phyloP scores from a whole-genome alignment of 306 rosid genomes.

The Glycine tomentella region DNA sequence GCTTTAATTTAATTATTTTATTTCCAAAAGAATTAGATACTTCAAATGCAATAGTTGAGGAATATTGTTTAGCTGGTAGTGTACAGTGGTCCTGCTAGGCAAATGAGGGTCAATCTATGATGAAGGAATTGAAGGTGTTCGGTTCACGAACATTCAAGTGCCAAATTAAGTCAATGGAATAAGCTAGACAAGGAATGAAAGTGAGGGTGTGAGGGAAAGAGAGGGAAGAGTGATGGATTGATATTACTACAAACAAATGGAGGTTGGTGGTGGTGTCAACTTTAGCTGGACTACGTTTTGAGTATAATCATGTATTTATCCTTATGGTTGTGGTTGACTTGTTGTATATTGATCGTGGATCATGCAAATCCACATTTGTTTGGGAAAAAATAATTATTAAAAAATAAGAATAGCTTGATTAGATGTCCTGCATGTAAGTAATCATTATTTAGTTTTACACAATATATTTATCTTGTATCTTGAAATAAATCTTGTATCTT shows the following conservation, averaged over 20 bases:
- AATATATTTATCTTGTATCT: neutral
- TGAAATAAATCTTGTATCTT: too few species aligned
- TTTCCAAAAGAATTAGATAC: neutral
- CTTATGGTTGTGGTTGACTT: conserved; percentile 28
- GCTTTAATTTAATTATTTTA: neutral
- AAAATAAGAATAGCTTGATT: neutral
- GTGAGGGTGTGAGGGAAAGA: neutral
- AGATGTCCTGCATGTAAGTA: neutral
- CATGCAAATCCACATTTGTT: conserved; percentile 23
- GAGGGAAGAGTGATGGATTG: neutral
- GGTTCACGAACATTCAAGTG: neutral
- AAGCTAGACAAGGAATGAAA: neutral
- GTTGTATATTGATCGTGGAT: conserved; percentile 23
- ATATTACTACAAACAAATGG: neutral
- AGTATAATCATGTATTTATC: neutral
- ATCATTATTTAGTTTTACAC: conserved; percentile 1
- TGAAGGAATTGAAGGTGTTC: neutral
- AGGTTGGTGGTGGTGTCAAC: conserved; percentile 13
- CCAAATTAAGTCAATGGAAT: conserved; percentile 31
- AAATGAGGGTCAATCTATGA: neutral
- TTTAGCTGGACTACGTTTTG: neutral
- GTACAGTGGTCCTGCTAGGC: neutral
- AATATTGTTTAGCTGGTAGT: neutral
- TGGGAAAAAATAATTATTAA: too few species aligned
- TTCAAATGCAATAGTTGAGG: neutral